These are phyloP conservation scores for Rhizopus stolonifer DNA, from an alignment of 371 early-diverging fungal genomes.

Conservation along the genomic window DNA sequence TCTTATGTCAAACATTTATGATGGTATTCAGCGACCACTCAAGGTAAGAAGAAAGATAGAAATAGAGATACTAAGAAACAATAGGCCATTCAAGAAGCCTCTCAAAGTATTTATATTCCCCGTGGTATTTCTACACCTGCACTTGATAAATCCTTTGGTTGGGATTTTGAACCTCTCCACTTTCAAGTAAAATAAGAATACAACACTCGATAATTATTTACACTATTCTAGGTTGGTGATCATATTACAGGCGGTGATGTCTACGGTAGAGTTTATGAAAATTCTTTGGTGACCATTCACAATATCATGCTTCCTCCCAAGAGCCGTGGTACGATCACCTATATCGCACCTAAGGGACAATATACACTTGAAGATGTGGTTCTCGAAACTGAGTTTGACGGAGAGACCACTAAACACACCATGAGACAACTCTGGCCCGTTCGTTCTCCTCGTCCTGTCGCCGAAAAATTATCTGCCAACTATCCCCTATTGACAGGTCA, in stretches of 20 bases:
- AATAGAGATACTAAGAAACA: conserved; percentile 7
- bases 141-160: conserved; percentile 86
- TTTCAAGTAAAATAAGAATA: conserved; percentile 62
- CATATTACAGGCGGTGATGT: conserved; percentile 98
- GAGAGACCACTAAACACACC: conserved; percentile 82
- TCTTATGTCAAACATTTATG: conserved; percentile 98
- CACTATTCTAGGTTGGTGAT: conserved; percentile 76
- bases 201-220: neutral
- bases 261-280: conserved; percentile 96
- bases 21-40: conserved; percentile 99
- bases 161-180: conserved; percentile 96
- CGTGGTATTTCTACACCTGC: conserved; percentile 98
- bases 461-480: conserved; percentile 96
- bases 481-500: conserved; percentile 99
- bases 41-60: no score
- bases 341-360: conserved; percentile 93
- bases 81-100: conserved; percentile 89
- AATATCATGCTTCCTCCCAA: conserved; percentile 97
- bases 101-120: conserved; percentile 98
- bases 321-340: conserved; percentile 92
- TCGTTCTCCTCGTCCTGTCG: conserved; percentile 96
- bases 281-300: conserved; percentile 92
- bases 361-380: conserved; percentile 95
- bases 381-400: conserved; percentile 94
- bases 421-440: conserved; percentile 99